Base-by-base conservation (phyloP, 78 protist species). In the Dictyostelium capitatum region DNA sequence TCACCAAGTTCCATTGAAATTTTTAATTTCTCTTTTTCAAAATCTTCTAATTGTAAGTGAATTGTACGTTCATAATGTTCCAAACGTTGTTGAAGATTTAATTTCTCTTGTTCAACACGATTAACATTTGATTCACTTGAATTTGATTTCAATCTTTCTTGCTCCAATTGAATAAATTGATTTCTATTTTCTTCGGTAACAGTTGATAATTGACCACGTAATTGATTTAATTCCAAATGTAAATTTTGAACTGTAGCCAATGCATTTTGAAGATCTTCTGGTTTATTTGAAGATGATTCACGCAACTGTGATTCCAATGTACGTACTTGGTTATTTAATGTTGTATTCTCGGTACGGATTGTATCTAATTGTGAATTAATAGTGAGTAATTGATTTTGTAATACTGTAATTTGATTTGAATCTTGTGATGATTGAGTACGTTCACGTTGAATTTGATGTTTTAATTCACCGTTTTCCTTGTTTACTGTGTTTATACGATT, bases 111-210 rank as follows among this genome's bases (percentile, higher is more conserved):
- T 43, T 51, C 65, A 0, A 78, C 25, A 46, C 93, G 50, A 50
- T n/a, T 77, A 17, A 32, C 59, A 37, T 64, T 59, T 2, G 83
- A 64, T 28, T 74, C 83, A 1, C 3, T 41, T 3, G 85, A 41
- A 51, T 56, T 87, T 14, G 85, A 74, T 51, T 87, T 87, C 25
- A 87, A 37, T 30, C 93, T 19, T 57, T 87, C 93, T 46, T 87
- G 83, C 28, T 87, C 93, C 67, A 87, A 46, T 62, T 72, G 75
- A 67, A 87, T 56, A 28, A 77, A 87, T 20, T 37, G 81, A 15
- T n/a, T 77, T 65, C 93, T 74, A 51, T 54, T 32, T 37, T 87
- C 93, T 17, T 56, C 84, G n/a, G 79, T 82, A 1, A 64, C 51
- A 2, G 50, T 54, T 30, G 75, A 53, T 5, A 65, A 51, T 23